phyloP scores from a whole-genome alignment of 2,329 filamentous ascomycete species.

The Fusarium drepaniforme region DNA sequence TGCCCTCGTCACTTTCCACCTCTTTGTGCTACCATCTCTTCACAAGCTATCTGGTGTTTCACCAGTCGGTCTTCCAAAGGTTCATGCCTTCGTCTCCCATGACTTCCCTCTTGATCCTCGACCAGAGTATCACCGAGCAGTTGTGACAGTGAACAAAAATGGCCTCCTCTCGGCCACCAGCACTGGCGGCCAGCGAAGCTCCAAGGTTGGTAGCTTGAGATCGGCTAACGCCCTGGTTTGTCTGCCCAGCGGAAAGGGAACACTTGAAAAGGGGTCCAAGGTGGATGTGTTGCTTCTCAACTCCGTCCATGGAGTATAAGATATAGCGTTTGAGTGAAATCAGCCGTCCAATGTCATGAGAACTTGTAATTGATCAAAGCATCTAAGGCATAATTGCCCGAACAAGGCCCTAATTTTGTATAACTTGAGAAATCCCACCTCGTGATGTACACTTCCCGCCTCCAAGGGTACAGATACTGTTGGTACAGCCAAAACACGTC shows the following conservation, averaged over 20 bases:
- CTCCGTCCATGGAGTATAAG: constrained; percentile 44
- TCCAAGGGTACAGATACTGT: constrained; percentile 42
- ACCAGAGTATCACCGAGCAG: constrained; percentile 90
- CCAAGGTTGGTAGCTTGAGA: constrained; percentile 87
- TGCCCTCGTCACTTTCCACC: constrained; percentile 90
- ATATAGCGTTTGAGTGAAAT: too few relatives aligned
- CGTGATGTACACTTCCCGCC: constrained; percentile 50
- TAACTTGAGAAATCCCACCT: constrained; percentile 45
- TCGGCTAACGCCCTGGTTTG: constrained; percentile 90
- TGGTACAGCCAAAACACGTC: constrained; percentile 51
- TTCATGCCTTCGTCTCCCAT: constrained; percentile 78
- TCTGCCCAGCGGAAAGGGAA: constrained; percentile 74
- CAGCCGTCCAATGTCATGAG: constrained; percentile 16
- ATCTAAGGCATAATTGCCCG: constrained; percentile 31
- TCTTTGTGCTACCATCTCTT: constrained; percentile 91
- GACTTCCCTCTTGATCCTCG: constrained; percentile 82
- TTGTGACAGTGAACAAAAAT: constrained; percentile 74
- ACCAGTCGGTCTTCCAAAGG: constrained; percentile 76
- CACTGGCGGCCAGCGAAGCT: constrained; percentile 92
- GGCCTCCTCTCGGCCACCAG: constrained; percentile 80
- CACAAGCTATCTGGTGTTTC: constrained; percentile 80
- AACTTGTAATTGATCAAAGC: constrained; percentile 35
- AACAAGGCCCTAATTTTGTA: constrained; percentile 34
- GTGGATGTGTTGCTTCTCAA: constrained; percentile 87
- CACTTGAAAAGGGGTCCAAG: constrained; percentile 75